Base-by-base conservation (phyloP, 2,329 filamentous ascomycete genomes). In the Fusarium sp. region DNA sequence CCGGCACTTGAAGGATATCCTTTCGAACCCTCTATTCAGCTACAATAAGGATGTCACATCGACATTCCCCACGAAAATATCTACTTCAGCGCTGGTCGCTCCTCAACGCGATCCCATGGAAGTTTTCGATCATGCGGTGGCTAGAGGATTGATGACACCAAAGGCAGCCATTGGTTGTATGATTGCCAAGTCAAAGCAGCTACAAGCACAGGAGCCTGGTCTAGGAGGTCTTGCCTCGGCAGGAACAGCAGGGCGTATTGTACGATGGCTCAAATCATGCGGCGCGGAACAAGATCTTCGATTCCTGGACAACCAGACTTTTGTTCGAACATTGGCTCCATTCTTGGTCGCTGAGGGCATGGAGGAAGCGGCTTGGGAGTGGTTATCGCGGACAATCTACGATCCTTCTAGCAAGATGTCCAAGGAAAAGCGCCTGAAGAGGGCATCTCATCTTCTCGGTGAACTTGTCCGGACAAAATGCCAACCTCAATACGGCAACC, bases 21-120 rank as follows among this genome's bases (percentile, higher is more conserved):
- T 91, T 16, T 84, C 85, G 58, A 90, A 90, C 67, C 89, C 89
- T 1, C 81, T 91, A 20, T 90, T 91, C 80, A 81, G 80, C 71
- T 81, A 82, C 62, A 75, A 79, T 31, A 77, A 79, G 27, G 71
- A 78, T 27, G 57, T 72, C 6, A 64, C 68, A n/a, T 67, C 75
- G 14, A 72, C 71, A 16, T 66, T 77, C 33, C 66, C 66, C 20
- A 72, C 75, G 1, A 65, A 51, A 56, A 22, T 69, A 38, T 55
- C 61, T 29, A 24, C 67, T 9, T 68, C 75, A 2, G 58, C 56
- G 57, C 24, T 68, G 33, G 59, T 59, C 35, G 29, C 46, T 5
- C 68, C 75, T n/a, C 77, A 79, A 24, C 71, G 72, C 27, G 84
- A 87, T 49, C 87, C 87, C 5, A 87, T 89, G 82, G 83, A 87